These are phyloP conservation scores for Coprinopsis strossmayeri DNA, from an alignment of 768 basidiomycete genomes.

Conservation along the genomic window DNA sequence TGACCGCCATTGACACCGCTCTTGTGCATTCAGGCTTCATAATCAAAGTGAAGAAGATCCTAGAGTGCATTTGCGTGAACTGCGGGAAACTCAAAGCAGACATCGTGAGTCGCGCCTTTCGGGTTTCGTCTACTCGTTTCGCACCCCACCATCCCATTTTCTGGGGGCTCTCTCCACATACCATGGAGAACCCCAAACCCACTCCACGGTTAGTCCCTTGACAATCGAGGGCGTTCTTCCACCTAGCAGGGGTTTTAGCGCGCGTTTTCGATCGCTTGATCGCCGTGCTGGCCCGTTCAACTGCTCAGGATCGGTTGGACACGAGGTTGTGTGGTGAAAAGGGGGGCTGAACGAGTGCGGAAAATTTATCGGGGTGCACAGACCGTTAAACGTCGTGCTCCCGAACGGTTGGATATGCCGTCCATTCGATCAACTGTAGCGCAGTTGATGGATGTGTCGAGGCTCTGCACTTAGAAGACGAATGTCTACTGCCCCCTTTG, in stretches of 20 bases:
- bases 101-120: conserved; percentile 80
- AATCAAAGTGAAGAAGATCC: conserved; percentile 98
- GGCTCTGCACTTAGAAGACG: conserved; percentile 54
- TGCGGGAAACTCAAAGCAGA: conserved; percentile 98
- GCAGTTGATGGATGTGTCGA: conserved; percentile 55
- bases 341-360: conserved; percentile 97
- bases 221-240: conserved; percentile 79
- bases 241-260: conserved; percentile 60
- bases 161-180: conserved; percentile 95
- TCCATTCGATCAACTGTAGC: conserved; percentile 60
- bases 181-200: conserved; percentile 94
- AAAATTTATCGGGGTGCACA: conserved; percentile 39
- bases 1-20: conserved; percentile 1
- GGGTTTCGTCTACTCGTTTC: conserved; percentile 82
- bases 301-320: conserved; percentile 74
- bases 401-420: conserved; percentile 39
- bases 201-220: conserved; percentile 69
- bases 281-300: conserved; percentile 71
- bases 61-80: conserved; percentile 98
- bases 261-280: conserved; percentile 95
- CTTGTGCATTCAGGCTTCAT: conserved; percentile 69
- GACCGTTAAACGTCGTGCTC: conserved; percentile 27
- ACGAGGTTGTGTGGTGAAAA: conserved; percentile 90
- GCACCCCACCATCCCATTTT: conserved; percentile 95
- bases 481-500: conserved; percentile 52